These are phyloP conservation scores for Jamesozyma lodderae DNA, from an alignment of 805 yeast species.

Conservation along the genomic window DNA sequence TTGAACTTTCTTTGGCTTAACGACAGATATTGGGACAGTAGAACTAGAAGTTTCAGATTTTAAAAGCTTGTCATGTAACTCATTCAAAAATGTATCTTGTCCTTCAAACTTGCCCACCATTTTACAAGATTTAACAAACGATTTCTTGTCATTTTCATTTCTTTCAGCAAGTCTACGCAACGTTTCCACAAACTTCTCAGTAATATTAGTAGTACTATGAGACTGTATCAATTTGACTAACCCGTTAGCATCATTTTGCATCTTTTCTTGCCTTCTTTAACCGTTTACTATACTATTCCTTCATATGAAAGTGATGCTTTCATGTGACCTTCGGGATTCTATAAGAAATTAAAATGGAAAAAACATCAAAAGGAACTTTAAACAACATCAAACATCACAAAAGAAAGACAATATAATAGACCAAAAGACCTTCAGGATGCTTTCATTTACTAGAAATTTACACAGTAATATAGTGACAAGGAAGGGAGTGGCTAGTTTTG, in stretches of 20 bases:
- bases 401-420: no score
- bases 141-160: constrained; percentile 7
- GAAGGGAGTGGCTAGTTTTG: constrained; percentile 12
- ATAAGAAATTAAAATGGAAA: no score
- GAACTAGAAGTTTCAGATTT: neutral
- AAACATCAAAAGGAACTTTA: no score
- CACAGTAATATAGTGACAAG: constrained; percentile 5
- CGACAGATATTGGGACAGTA: neutral
- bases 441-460: constrained; percentile 12
- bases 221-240: constrained; percentile 12
- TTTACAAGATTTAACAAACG: constrained; percentile 17
- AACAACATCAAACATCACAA: no score
- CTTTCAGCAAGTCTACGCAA: constrained; percentile 14
- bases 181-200: constrained; percentile 16
- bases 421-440: neutral
- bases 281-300: no score
- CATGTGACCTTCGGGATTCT: no score
- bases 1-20: neutral
- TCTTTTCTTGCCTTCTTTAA: no score
- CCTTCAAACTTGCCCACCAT: constrained; percentile 23
- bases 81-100: constrained; percentile 9
- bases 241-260: neutral
- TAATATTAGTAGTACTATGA: constrained; percentile 16
- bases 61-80: constrained; percentile 6
- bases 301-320: no score